Evolutionary conservation across 2,329 filamentous ascomycete species (phyloP).

Genomic region (Neofusicoccum sp.): DNA sequence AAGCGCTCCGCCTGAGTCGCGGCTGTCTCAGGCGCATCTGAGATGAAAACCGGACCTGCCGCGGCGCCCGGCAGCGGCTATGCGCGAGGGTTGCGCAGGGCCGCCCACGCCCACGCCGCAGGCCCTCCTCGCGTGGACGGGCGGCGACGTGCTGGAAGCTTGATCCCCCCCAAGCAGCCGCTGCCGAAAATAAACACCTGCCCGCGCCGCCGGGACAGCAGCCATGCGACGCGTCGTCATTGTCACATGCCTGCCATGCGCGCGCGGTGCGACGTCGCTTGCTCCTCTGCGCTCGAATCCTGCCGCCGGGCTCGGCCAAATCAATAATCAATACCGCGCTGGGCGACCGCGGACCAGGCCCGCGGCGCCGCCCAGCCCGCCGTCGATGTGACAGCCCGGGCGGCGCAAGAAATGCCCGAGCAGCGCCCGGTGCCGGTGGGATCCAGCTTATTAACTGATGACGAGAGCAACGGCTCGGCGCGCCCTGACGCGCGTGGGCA

Average conservation of each 20-base stretch:
- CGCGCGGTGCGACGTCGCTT: neutral
- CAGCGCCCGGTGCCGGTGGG: too few relatives aligned
- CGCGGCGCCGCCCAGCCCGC: slow-evolving; percentile 2
- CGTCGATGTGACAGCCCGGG: neutral
- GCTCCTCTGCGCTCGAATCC: slow-evolving; percentile 5
- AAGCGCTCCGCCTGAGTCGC: neutral
- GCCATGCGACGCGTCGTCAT: slow-evolving; percentile 3
- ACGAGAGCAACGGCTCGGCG: slow-evolving; percentile 13
- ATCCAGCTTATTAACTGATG: slow-evolving; percentile 3
- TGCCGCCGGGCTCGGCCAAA: neutral
- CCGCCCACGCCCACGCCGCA: slow-evolving; percentile 4
- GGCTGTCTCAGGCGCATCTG: too few relatives aligned
- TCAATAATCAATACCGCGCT: neutral
- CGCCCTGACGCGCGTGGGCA: slow-evolving; percentile 1
- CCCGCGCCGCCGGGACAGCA: neutral
- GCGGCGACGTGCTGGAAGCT: slow-evolving; percentile 6
- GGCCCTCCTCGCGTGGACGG: slow-evolving; percentile 1
- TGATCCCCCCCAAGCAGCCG: neutral
- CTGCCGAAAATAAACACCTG: slow-evolving; percentile 14
- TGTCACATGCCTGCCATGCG: neutral
- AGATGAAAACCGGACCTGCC: slow-evolving; percentile 12
- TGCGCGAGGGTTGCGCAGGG: slow-evolving; percentile 3
- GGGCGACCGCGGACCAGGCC: slow-evolving; percentile 1
- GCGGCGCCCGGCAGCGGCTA: neutral
- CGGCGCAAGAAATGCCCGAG: neutral